These are phyloP conservation scores for Arthromyces matolae DNA, from an alignment of 768 basidiomycete species.

Conservation along the genomic window DNA sequence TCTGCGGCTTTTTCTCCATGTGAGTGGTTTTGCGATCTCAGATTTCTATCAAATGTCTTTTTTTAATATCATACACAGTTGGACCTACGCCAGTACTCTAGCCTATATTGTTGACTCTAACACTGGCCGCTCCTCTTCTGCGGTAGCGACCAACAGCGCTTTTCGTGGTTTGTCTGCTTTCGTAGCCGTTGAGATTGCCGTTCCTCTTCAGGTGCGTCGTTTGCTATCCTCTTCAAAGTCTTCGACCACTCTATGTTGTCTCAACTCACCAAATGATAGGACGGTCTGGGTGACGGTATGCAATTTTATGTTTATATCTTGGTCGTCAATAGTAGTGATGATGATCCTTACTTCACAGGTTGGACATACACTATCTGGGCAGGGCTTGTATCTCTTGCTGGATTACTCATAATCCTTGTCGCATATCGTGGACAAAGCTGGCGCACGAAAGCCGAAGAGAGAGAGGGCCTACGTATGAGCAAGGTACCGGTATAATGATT, in stretches of 20 bases:
- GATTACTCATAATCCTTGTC: constrained; percentile 57
- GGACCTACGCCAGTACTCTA: constrained; percentile 65
- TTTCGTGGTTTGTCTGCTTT: constrained; percentile 72
- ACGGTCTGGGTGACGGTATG: constrained; percentile 70
- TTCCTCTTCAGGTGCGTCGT: constrained; percentile 60
- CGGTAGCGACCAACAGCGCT: constrained; percentile 71
- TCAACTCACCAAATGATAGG: constrained; percentile 28
- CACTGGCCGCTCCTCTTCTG: constrained; percentile 70
- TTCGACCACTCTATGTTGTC: not conserved
- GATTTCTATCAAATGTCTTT: too few relatives aligned
- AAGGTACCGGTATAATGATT: not conserved
- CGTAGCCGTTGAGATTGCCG: constrained; percentile 65
- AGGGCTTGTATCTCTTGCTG: constrained; percentile 46
- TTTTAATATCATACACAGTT: constrained; percentile 22
- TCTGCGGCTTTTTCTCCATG: constrained; percentile 73
- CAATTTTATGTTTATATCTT: too few relatives aligned
- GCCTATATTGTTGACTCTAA: constrained; percentile 90
- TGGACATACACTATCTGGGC: constrained; percentile 69
- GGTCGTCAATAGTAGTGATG: not conserved
- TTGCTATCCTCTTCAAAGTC: too few relatives aligned
- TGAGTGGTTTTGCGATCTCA: too few relatives aligned
- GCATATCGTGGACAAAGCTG: constrained; percentile 55
- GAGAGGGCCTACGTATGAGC: constrained; percentile 27
- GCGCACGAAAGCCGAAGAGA: constrained; percentile 47
- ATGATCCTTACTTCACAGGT: constrained; percentile 24